phyloP scores from a whole-genome alignment of 352 stramenopile species.

The Elongisporangium undulatum region DNA sequence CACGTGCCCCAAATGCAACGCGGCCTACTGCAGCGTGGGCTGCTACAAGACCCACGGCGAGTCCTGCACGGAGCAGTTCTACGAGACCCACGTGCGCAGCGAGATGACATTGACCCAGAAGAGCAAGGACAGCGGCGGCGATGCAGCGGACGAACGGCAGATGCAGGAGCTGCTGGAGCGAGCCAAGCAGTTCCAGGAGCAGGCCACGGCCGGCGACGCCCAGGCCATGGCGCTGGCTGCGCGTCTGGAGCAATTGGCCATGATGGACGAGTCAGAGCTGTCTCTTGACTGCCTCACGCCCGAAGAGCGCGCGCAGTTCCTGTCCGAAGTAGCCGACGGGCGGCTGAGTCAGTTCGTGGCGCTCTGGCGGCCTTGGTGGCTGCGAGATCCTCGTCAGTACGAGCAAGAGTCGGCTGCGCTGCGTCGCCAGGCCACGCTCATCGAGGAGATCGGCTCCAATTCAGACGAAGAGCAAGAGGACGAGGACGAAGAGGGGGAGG shows the following conservation, averaged over 20 bases:
- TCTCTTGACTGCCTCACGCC: conserved; percentile 59
- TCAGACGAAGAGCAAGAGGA: conserved; percentile 4
- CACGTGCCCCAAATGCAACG: conserved; percentile 80
- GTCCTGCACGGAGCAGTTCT: conserved; percentile 77
- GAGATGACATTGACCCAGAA: conserved; percentile 42
- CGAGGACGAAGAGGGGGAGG: conserved; percentile 5
- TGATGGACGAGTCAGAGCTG: conserved; percentile 41
- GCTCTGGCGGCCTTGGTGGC: conserved; percentile 77
- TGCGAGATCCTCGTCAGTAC: conserved; percentile 38
- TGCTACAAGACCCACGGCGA: conserved; percentile 76
- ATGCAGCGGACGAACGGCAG: conserved; percentile 20
- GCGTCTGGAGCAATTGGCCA: conserved; percentile 41
- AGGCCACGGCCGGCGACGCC: conserved; percentile 19
- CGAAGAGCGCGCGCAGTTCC: conserved; percentile 51
- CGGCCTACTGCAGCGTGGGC: conserved; percentile 68
- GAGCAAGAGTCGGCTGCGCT: conserved; percentile 35
- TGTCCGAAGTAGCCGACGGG: conserved; percentile 59
- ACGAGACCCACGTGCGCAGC: conserved; percentile 54
- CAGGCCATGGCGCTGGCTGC: conserved; percentile 14
- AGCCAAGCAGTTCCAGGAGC: conserved; percentile 55
- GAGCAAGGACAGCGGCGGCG: conserved; percentile 13
- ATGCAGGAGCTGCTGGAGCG: conserved; percentile 46
- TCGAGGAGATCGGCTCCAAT: conserved; percentile 32
- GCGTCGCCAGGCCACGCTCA: conserved; percentile 24
- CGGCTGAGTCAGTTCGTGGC: conserved; percentile 55